Conservation (phyloP, 2,329 filamentous ascomycete species). For the Trichoderma guizhouense region DNA sequence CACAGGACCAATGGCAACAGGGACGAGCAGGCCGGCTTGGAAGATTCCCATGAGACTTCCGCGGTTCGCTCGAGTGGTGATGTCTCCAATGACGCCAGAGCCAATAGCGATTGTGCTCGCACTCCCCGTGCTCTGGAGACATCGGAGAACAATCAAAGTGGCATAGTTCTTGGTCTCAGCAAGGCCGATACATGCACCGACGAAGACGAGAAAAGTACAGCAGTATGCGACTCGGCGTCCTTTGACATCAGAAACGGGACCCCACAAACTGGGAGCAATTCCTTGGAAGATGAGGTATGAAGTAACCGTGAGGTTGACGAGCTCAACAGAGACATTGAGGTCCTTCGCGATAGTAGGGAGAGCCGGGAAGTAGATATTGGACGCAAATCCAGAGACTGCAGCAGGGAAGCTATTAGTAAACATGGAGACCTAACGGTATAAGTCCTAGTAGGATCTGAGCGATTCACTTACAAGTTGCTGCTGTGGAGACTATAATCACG, state of each 20-base stretch:
- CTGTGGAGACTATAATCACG: slow-evolving; percentile 44
- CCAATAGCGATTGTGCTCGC: slow-evolving; percentile 58
- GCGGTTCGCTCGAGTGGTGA: slow-evolving; percentile 59
- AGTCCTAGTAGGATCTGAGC: background rate
- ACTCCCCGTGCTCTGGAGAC: slow-evolving; percentile 56
- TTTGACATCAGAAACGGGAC: slow-evolving; percentile 51
- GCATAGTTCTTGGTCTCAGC: slow-evolving; percentile 47
- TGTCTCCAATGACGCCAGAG: slow-evolving; percentile 60
- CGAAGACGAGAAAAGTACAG: slow-evolving; percentile 50
- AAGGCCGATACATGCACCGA: slow-evolving; percentile 52
- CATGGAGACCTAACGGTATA: background rate
- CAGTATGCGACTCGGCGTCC: slow-evolving; percentile 55
- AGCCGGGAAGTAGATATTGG: slow-evolving; percentile 55
- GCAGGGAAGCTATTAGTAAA: background rate
- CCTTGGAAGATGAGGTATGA: slow-evolving; percentile 60
- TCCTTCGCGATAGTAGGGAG: slow-evolving; percentile 47
- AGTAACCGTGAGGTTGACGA: slow-evolving; percentile 51
- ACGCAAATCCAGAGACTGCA: slow-evolving; percentile 41
- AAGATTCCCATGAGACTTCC: slow-evolving; percentile 57
- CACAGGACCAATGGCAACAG: slow-evolving; percentile 50
- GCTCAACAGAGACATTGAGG: slow-evolving; percentile 39
- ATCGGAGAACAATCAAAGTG: slow-evolving; percentile 51
- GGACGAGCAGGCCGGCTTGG: slow-evolving; percentile 46
- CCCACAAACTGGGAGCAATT: slow-evolving; percentile 54
- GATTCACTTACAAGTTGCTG: slow-evolving; percentile 45